A percentile compares a stretch with the other conserved stretches of the same genome.
Evolutionary conservation across 2,329 filamentous ascomycete genomes (phyloP).

Genomic region (Penicillium psychrosexuale): DNA sequence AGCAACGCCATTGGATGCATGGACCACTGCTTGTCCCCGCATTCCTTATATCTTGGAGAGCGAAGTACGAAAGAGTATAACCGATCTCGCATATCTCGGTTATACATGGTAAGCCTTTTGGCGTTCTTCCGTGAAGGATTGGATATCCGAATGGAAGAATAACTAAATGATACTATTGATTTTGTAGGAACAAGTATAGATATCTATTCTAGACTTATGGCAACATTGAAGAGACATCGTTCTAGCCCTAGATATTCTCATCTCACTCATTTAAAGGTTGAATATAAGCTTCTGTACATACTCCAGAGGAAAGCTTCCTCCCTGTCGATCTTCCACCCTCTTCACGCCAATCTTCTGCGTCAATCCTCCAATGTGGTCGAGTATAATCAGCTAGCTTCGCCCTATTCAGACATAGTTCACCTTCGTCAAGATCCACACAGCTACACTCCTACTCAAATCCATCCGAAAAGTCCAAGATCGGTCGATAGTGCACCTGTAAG

Average conservation of each 20-base stretch:
- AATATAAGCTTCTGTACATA: neutral
- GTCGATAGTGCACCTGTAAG: neutral
- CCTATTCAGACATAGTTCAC: neutral
- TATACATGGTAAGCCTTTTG: too few relatives aligned
- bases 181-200: too few relatives aligned
- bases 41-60: neutral
- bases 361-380: neutral
- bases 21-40: neutral
- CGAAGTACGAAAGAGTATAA: neutral
- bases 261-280: neutral
- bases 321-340: neutral
- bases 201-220: neutral
- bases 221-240: neutral
- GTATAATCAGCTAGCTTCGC: neutral
- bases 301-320: neutral
- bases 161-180: neutral
- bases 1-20: neutral
- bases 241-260: neutral
- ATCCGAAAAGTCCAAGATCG: neutral
- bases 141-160: too few relatives aligned
- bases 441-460: slow-evolving; percentile 1
- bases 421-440: too few relatives aligned
- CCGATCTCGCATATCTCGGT: neutral
- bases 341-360: neutral
- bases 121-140: neutral